Evolutionary conservation across 805 yeast species (phyloP).

Genomic region (Metschnikowia vanudenii): DNA sequence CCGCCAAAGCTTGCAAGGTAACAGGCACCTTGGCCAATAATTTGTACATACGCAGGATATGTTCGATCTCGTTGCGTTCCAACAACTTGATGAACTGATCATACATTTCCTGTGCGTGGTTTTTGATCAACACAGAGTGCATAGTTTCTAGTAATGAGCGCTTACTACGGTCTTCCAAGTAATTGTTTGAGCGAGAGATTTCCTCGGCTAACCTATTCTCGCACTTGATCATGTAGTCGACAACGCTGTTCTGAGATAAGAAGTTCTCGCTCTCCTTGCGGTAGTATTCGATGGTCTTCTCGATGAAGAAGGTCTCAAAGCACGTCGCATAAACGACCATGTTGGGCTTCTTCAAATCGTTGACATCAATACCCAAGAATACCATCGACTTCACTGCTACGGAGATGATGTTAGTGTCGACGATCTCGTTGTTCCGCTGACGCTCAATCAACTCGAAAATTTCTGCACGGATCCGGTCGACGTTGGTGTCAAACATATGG

Average conservation of each 20-base stretch:
- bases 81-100: slow-evolving; percentile 73
- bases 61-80: slow-evolving; percentile 67
- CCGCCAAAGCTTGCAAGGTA: slow-evolving; percentile 76
- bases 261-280: slow-evolving; percentile 64
- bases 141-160: slow-evolving; percentile 72
- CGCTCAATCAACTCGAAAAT: slow-evolving; percentile 71
- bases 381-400: slow-evolving; percentile 85
- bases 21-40: slow-evolving; percentile 75
- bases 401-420: slow-evolving; percentile 63
- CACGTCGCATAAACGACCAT: slow-evolving; percentile 74
- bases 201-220: slow-evolving; percentile 82
- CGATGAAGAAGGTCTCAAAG: slow-evolving; percentile 77
- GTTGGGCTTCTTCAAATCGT: slow-evolving; percentile 83
- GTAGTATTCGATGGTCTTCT: slow-evolving; percentile 66
- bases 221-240: slow-evolving; percentile 87
- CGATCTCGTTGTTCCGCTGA: slow-evolving; percentile 77
- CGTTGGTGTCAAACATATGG: slow-evolving; percentile 69
- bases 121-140: slow-evolving; percentile 71
- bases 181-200: slow-evolving; percentile 69
- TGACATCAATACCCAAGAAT: slow-evolving; percentile 83
- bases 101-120: slow-evolving; percentile 74
- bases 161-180: slow-evolving; percentile 83
- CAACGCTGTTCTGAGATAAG: slow-evolving; percentile 73
- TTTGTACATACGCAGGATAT: slow-evolving; percentile 74
- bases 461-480: slow-evolving; percentile 59